Evolutionary conservation across 768 basidiomycete species (phyloP), one percentile per base, ranked within the genome.

Genomic region (Polyporus arcularius): DNA sequence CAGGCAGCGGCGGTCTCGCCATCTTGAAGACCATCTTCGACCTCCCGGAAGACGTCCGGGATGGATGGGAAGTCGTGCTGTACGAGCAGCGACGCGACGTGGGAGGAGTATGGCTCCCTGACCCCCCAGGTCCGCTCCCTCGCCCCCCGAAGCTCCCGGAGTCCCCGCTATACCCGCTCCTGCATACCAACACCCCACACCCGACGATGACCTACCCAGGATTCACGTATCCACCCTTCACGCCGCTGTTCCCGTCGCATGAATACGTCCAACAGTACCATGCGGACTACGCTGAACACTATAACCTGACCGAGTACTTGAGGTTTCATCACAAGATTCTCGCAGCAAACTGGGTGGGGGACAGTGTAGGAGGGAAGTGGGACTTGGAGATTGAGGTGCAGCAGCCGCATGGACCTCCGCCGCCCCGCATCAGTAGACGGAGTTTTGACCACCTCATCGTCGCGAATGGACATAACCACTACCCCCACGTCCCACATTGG

Each of bases 181-280:
- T 87, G 16, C 78, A 70, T 57, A 84, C 81, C 14, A 86, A 86
- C 68, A 83, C 81, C 0, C 82, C 84, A 14, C 75, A 80, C 3
- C 85, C 85, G 2, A 77, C 76, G 9, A 86, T 86, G 83, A 80
- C 84, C 0, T 84, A 80, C 64, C 84, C 83, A n/a, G 68, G 73
- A 8, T 81, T 83, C 68, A 79, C 84, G 0, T 86, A 81, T 56
- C 79, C 77, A 0, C 79, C 79, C 0, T 73, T 74, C 6, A 85
- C 83, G 4, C 78, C 81, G 2, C 73, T 87, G 5, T 85, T 76
- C 66, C 79, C 85, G 1, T 70, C 72, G 2, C 80, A 83, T 58
- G 74, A 81, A 50, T 67, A 76, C 54, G 70, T 86, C 12, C 68
- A 75, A 41, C 67, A 71, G 26, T 86, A 87, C 61, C 84, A 85